Base-by-base conservation (phyloP, 805 yeast genomes). In the Yamadazyma philogaea region DNA sequence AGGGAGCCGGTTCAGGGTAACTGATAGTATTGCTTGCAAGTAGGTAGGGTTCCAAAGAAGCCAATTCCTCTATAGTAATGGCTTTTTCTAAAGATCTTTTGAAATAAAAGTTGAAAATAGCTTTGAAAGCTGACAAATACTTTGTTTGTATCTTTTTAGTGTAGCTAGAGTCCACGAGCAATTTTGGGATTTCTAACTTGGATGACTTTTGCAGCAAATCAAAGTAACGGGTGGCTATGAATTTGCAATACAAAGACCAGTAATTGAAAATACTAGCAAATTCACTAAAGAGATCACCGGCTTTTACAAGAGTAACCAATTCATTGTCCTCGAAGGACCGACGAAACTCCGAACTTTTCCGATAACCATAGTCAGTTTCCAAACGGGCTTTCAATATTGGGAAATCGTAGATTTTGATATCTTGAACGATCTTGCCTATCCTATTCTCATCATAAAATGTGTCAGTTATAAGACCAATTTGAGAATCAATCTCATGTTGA, bases 401-500 rank as follows among this genome's bases (percentile, higher is more conserved):
- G 47, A 65, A 70, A 7, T 48, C 48, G 57, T 87, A 85, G 16
- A 66, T 57, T 17, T 69, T 65, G 37, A 84, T 70, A 18, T 82
- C 87, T 42, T 72, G 71, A 18, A 85, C 51, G 7, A 75, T 57
- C 46, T 77, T 72, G 21, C 74, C 81, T 3, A 89, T 55, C 20
- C 81, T 70, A 48, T 87, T 75, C 21, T 78, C 74, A 52, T 90
- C 97, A 66, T 82, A 77, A 55, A 87, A 87, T 0, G 93, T 86
- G 60, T 91, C 98, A 42, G 86, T 72, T 3, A 93, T 85, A 34
- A 93, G 69, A 5, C 95, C 95, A 19, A 91, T 83, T 57, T 93
- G 99, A n/a, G 90, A 72, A 57, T 93, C 99, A 22, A 93, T 82
- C 57, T 93, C 99, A 38, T 77, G 70, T 62, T 91, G 96, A 24